Evolutionary conservation across 352 stramenopile species (phyloP).

Genomic region (Pythium brachiatum): DNA sequence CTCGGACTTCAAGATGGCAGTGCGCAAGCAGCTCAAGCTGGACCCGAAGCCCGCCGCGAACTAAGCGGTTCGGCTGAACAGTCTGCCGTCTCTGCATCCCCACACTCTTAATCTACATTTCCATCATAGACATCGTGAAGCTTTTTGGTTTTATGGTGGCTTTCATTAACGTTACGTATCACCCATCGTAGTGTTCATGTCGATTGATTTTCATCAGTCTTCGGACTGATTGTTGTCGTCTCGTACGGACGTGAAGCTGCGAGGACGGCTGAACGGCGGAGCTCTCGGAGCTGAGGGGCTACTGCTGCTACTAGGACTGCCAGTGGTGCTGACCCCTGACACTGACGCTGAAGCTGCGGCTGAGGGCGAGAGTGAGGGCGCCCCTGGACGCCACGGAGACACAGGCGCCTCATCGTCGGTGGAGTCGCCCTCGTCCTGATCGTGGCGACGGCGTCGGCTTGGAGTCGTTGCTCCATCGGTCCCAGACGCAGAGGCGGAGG

Average conservation of each 20-base stretch:
- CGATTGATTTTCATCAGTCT: slow-evolving; percentile 11
- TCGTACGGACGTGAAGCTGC: background rate
- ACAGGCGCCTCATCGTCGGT: slow-evolving; percentile 29
- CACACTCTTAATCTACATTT: slow-evolving; percentile 1
- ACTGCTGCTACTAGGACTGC: background rate
- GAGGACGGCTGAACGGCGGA: background rate
- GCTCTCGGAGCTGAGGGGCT: background rate
- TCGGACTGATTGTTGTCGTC: slow-evolving; percentile 31
- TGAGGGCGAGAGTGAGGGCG: background rate
- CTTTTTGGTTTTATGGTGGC: background rate
- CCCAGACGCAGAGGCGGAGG: background rate
- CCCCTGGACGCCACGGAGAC: background rate
- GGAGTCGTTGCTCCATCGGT: background rate
- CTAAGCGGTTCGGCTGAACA: background rate
- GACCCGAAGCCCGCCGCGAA: slow-evolving; percentile 38
- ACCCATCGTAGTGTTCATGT: too few species aligned
- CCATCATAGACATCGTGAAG: slow-evolving; percentile 5
- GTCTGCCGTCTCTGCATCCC: background rate
- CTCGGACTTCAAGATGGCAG: slow-evolving; percentile 96
- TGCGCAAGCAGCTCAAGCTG: slow-evolving; percentile 85
- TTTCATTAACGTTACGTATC: too few species aligned
- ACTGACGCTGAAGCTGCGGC: background rate
- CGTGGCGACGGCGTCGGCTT: background rate
- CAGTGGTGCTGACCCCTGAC: background rate
- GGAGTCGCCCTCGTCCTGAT: slow-evolving; percentile 30